phyloP scores from a whole-genome alignment of 177 flowering plant genomes.

The Vitis hybrid region DNA sequence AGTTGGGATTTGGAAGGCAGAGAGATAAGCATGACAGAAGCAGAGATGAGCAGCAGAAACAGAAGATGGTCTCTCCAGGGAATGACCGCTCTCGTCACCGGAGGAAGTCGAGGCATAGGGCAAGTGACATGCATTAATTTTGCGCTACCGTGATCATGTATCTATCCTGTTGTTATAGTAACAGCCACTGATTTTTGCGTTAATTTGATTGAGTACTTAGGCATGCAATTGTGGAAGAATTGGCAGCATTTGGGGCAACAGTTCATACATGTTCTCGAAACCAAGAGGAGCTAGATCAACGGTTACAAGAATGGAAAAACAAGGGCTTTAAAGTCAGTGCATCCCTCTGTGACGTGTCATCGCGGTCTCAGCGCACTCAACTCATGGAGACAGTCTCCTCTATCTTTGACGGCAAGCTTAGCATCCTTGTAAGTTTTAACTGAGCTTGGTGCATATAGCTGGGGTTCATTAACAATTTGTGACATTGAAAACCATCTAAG shows the following conservation, averaged over 20 bases:
- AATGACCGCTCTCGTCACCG: slow-evolving; percentile 15
- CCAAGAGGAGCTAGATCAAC: slow-evolving; percentile 34
- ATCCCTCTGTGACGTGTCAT: slow-evolving; percentile 46
- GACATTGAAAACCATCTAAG: no score
- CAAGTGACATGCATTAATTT: background rate
- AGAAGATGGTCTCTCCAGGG: slow-evolving; percentile 1
- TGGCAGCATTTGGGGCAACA: slow-evolving; percentile 49
- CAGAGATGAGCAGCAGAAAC: background rate
- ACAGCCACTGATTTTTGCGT: no score
- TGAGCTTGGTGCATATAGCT: no score
- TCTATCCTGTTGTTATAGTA: no score
- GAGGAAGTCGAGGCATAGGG: slow-evolving; percentile 13
- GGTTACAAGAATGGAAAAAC: slow-evolving; percentile 37
- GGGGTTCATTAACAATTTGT: no score
- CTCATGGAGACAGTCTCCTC: slow-evolving; percentile 50
- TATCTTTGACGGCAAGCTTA: slow-evolving; percentile 49
- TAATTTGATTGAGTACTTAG: slow-evolving; percentile 18
- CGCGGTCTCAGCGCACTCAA: slow-evolving; percentile 30
- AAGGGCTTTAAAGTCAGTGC: slow-evolving; percentile 55
- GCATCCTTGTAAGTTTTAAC: slow-evolving; percentile 48
- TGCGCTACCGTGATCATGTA: no score
- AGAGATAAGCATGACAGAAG: background rate
- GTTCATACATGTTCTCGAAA: slow-evolving; percentile 56
- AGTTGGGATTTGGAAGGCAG: no score
- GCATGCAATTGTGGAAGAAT: slow-evolving; percentile 57